Evolutionary conservation across 1,284 basidiomycete genomes (phyloP).

Genomic region (Irpex rosettiformis): DNA sequence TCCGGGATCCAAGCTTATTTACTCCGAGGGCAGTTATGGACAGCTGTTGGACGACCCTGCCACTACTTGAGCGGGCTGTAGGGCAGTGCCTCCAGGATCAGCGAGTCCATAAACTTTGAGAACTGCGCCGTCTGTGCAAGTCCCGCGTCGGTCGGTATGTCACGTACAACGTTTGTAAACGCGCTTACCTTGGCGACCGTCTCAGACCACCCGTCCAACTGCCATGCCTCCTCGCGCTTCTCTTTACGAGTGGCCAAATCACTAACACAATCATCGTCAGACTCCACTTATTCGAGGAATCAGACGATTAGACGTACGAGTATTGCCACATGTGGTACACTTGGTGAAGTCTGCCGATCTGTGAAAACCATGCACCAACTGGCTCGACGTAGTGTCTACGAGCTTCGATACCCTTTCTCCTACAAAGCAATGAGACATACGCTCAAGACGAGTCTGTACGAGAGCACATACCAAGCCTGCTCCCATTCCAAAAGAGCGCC

Average conservation of each 20-base stretch:
- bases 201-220: constrained; percentile 89
- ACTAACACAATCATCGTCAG: constrained; percentile 33
- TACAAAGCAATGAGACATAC: constrained; percentile 26
- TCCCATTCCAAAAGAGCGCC: constrained; percentile 94
- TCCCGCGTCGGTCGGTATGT: not conserved
- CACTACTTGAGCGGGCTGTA: constrained; percentile 76
- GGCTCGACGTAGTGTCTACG: constrained; percentile 81
- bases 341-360: constrained; percentile 85
- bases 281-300: constrained; percentile 10
- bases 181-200: constrained; percentile 82
- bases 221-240: constrained; percentile 86
- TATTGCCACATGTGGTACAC: constrained; percentile 97
- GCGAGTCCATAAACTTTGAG: constrained; percentile 75
- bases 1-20: not conserved
- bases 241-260: constrained; percentile 80
- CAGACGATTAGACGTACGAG: constrained; percentile 49
- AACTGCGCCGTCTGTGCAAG: constrained; percentile 68
- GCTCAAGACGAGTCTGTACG: not conserved
- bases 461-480: constrained; percentile 66
- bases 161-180: not conserved
- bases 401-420: constrained; percentile 86
- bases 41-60: not conserved
- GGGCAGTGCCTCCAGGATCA: constrained; percentile 68
- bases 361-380: constrained; percentile 93
- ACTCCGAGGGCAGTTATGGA: not conserved